Evolutionary conservation across 1,284 basidiomycete species (phyloP).

Genomic region (Tilletia indica): DNA sequence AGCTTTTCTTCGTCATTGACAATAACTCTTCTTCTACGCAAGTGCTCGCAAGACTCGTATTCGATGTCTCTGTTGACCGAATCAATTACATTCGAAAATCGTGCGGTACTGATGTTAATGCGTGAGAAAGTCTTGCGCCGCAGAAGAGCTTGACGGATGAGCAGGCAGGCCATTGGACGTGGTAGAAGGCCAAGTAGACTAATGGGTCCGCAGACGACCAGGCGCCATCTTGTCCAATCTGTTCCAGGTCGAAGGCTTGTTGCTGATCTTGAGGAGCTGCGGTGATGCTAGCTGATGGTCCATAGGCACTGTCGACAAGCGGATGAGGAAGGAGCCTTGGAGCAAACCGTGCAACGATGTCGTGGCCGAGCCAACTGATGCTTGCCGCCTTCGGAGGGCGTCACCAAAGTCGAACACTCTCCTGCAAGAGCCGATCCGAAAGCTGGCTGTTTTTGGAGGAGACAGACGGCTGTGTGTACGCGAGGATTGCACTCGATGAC

Average conservation of each 20-base stretch:
- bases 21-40: too few species aligned
- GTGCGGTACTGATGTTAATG: slow-evolving; percentile 43
- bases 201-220: slow-evolving; percentile 36
- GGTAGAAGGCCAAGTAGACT: slow-evolving; percentile 40
- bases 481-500: slow-evolving; percentile 60
- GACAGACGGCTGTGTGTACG: slow-evolving; percentile 58
- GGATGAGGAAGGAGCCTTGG: slow-evolving; percentile 39
- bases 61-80: too few species aligned
- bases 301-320: not conserved
- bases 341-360: slow-evolving; percentile 54
- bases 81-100: slow-evolving; percentile 38
- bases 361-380: slow-evolving; percentile 57
- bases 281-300: not conserved
- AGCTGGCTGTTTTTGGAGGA: slow-evolving; percentile 45
- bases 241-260: slow-evolving; percentile 26
- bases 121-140: slow-evolving; percentile 32
- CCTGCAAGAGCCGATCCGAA: slow-evolving; percentile 27
- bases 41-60: too few species aligned
- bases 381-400: slow-evolving; percentile 36
- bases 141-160: slow-evolving; percentile 36
- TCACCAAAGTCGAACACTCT: slow-evolving; percentile 20
- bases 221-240: slow-evolving; percentile 26
- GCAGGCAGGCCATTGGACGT: slow-evolving; percentile 40
- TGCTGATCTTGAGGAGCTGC: not conserved
- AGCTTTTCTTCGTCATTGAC: too few species aligned